Conservation (phyloP, 176 grass and related monocot species). For the Oropetium thomaeum region DNA sequence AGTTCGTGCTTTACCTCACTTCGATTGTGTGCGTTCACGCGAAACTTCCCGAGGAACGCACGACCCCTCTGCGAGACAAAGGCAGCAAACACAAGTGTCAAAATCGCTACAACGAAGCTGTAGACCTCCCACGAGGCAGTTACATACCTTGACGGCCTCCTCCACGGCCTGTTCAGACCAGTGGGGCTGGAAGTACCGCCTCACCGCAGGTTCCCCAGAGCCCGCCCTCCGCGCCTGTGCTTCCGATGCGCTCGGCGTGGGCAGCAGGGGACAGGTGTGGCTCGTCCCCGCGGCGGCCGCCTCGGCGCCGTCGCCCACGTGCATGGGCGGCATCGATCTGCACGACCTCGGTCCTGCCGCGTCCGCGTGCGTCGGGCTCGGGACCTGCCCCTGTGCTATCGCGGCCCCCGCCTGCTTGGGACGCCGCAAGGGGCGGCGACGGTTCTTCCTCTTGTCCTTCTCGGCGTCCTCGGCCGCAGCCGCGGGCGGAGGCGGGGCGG, state of each 20-base stretch:
- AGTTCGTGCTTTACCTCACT: slow-evolving; percentile 47
- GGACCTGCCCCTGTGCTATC: slow-evolving; percentile 1
- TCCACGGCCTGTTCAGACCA: slow-evolving; percentile 62
- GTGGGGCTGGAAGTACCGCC: slow-evolving; percentile 62
- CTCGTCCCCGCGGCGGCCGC: slow-evolving; percentile 32
- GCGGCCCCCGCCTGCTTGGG: slow-evolving; percentile 35
- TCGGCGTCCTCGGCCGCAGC: slow-evolving; percentile 48
- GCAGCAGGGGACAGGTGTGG: slow-evolving; percentile 54
- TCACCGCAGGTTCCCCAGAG: not conserved
- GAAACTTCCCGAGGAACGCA: slow-evolving; percentile 70
- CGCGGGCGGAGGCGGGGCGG: not conserved
- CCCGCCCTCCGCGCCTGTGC: not conserved
- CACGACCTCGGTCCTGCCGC: slow-evolving; percentile 40
- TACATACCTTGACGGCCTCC: slow-evolving; percentile 69
- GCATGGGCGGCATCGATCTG: slow-evolving; percentile 71
- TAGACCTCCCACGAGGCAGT: not conserved
- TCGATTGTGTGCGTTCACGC: slow-evolving; percentile 82
- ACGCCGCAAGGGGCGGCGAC: slow-evolving; percentile 52
- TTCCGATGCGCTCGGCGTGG: slow-evolving; percentile 23
- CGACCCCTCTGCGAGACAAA: slow-evolving; percentile 54
- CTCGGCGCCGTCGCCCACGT: slow-evolving; percentile 19
- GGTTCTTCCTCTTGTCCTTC: slow-evolving; percentile 54
- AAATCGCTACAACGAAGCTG: not conserved
- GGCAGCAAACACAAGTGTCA: not conserved
- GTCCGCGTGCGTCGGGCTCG: slow-evolving; percentile 23